Conservation (phyloP, 176 grass and related monocot genomes). For the Luzula sylvatica region DNA sequence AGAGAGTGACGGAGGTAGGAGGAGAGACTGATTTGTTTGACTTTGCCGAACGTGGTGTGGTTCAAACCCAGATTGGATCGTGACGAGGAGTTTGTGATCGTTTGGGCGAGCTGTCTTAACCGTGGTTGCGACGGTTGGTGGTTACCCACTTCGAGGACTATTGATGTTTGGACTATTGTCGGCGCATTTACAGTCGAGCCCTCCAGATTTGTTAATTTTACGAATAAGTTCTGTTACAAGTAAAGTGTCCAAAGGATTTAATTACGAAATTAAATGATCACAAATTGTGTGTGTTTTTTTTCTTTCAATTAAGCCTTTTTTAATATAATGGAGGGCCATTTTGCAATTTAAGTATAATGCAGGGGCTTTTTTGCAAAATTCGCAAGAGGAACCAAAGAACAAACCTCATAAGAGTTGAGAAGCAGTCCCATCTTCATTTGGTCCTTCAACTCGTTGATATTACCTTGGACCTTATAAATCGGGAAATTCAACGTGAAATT, state of each 20-base stretch:
- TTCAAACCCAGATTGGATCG: conserved; percentile 68
- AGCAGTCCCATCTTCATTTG: conserved; percentile 74
- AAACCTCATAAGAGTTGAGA: conserved; percentile 72
- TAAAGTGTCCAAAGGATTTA: conserved; percentile 13
- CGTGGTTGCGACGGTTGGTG: conserved; percentile 57
- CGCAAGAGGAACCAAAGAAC: conserved; percentile 3
- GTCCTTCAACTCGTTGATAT: conserved; percentile 51
- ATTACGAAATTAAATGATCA: background rate
- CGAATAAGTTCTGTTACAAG: conserved; percentile 57
- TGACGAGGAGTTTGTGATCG: conserved; percentile 59
- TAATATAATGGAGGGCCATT: too few species aligned
- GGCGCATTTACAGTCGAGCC: conserved; percentile 62
- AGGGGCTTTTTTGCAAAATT: too few species aligned
- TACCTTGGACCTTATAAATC: conserved; percentile 56
- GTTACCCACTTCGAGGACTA: conserved; percentile 74
- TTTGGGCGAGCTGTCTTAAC: conserved; percentile 77
- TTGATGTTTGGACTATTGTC: conserved; percentile 53
- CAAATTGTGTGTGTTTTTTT: background rate
- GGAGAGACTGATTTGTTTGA: conserved; percentile 76
- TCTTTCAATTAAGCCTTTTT: too few species aligned
- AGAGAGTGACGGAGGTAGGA: conserved; percentile 76
- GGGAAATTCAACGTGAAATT: conserved; percentile 84
- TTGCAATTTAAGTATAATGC: too few species aligned
- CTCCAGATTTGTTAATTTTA: conserved; percentile 62
- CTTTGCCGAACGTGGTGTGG: conserved; percentile 69